Evolutionary conservation across 1,284 basidiomycete genomes (phyloP).

Genomic region (Taiwanofungus camphoratus): DNA sequence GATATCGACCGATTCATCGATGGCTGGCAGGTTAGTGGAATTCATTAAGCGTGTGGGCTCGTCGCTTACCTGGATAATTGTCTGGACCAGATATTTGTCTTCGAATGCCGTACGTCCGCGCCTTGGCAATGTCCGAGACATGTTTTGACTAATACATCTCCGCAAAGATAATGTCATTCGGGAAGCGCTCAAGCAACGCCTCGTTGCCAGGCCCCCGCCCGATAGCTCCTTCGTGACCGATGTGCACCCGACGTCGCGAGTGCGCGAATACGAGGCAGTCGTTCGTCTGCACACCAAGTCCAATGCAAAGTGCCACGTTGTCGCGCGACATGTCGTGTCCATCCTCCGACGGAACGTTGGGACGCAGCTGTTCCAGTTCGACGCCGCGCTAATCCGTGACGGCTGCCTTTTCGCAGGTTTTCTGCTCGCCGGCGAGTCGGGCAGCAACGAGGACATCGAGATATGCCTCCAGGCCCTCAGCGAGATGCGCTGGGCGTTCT

Average conservation of each 20-base stretch:
- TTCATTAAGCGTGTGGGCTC: constrained; percentile 4
- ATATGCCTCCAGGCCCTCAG: constrained; percentile 67
- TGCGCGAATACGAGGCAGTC: constrained; percentile 29
- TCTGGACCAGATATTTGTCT: constrained; percentile 57
- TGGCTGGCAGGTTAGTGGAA: constrained; percentile 60
- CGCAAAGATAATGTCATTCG: constrained; percentile 57
- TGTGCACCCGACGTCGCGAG: constrained; percentile 18
- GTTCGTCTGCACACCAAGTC: constrained; percentile 47
- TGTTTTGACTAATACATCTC: constrained; percentile 9
- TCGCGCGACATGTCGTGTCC: constrained; percentile 47
- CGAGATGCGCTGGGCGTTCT: constrained; percentile 78
- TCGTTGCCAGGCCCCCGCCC: constrained; percentile 24
- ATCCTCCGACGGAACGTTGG: constrained; percentile 58
- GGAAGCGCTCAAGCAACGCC: constrained; percentile 54
- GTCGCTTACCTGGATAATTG: constrained; percentile 10
- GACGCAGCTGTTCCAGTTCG: constrained; percentile 69
- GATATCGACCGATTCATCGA: constrained; percentile 61
- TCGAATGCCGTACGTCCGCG: constrained; percentile 63
- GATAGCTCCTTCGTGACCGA: constrained; percentile 20
- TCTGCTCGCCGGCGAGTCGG: constrained; percentile 53
- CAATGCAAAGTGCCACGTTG: constrained; percentile 46
- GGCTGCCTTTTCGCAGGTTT: constrained; percentile 77
- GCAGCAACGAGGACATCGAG: constrained; percentile 62
- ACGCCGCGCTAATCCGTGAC: constrained; percentile 75
- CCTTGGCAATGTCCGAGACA: neutral